Evolutionary conservation across 768 basidiomycete genomes (phyloP), one percentile per base, ranked within the genome.

Genomic region (Sarcomyxa edulis): DNA sequence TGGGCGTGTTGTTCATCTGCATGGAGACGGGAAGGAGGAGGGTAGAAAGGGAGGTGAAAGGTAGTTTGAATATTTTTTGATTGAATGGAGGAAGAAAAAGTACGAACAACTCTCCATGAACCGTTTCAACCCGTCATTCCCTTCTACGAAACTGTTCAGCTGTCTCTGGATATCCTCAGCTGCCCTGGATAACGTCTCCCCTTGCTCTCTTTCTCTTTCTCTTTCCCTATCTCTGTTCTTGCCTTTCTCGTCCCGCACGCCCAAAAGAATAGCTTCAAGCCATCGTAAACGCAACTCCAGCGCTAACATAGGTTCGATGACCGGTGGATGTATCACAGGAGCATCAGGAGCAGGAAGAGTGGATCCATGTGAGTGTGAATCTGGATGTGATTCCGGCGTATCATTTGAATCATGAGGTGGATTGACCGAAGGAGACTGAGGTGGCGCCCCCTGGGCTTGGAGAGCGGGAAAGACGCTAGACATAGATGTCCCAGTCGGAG

Each of bases 1-100:
- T 81, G 79, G 1, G 81, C 82, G 52, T 91, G 76, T 48, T 82
- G 79, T 48, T 87, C 84, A 46, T 89, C 88, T 91, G 48, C 19
- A 34, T 4, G 32, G 5, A 18, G 14, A 32, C 19, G 11, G 35
- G 29, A 3, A 26, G 28, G 10, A 19, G 25, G 27, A 21, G 21
- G 14, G 16, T 7, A 15, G 14, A 25, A 42, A 15, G 8, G 12
- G 12, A 20, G 31, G 15, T 24, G 18, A 19, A 28, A 23, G 26
- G 32, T 25, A 20, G 39, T 29, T 16, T 21, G 21, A 5, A 23
- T 35, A 22, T 35, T 32, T 44, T 23, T 37, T 35, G 31, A 42
- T n/a, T 38, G 39, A 21, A 30, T 26, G 28, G 27, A 30, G 24
- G 28, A 36, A 39, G 33, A 41, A 32, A 21, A 15, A 31, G 9